Evolutionary conservation across 2,329 filamentous ascomycete species (phyloP).

Genomic region (Xylaria sp.): DNA sequence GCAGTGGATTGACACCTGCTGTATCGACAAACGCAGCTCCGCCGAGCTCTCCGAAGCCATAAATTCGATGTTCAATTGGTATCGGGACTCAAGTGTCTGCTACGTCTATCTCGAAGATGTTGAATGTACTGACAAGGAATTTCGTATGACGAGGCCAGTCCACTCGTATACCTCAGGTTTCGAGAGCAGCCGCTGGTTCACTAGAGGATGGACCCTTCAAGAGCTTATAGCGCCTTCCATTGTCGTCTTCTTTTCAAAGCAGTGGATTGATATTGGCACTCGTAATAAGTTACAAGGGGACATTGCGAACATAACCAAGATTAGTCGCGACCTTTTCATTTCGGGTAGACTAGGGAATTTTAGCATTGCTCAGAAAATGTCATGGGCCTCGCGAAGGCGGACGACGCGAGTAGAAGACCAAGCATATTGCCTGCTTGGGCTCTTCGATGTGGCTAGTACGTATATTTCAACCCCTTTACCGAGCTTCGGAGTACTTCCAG

Average conservation of each 20-base stretch:
- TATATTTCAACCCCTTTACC: no score
- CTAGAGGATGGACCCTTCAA: slow-evolving; percentile 29
- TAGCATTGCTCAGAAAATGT: slow-evolving; percentile 32
- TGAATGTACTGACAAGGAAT: not conserved
- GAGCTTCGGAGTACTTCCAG: no score
- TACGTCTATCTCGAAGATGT: slow-evolving; percentile 17
- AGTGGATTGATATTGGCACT: slow-evolving; percentile 23
- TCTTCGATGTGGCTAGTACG: slow-evolving; percentile 35
- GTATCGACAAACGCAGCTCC: slow-evolving; percentile 22
- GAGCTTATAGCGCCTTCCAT: slow-evolving; percentile 19
- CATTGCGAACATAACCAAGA: slow-evolving; percentile 9
- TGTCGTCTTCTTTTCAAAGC: slow-evolving; percentile 22
- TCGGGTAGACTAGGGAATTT: not conserved
- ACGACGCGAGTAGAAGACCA: slow-evolving; percentile 29
- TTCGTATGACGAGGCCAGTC: not conserved
- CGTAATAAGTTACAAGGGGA: not conserved
- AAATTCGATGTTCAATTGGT: slow-evolving; percentile 20
- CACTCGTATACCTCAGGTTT: not conserved
- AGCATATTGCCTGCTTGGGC: slow-evolving; percentile 33
- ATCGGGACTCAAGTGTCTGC: slow-evolving; percentile 8
- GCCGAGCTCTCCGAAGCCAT: slow-evolving; percentile 20
- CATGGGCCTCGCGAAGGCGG: slow-evolving; percentile 28
- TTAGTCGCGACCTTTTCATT: slow-evolving; percentile 7
- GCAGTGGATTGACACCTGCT: slow-evolving; percentile 25
- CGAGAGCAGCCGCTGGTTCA: slow-evolving; percentile 22